phyloP scores from a whole-genome alignment of 768 basidiomycete genomes.

The Russula ochroleuca region DNA sequence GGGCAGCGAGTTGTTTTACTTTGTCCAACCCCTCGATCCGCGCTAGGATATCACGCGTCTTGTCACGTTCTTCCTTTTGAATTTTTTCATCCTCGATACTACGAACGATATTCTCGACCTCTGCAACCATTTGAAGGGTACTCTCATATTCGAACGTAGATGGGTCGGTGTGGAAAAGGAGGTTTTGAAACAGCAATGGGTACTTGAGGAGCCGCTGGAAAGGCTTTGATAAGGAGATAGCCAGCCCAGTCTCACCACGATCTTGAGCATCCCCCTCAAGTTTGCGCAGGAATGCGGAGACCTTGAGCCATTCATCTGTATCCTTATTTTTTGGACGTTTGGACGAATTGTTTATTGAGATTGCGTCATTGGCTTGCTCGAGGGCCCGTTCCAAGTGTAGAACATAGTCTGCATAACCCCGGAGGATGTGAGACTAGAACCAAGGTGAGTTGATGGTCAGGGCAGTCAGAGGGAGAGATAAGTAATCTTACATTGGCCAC shows the following conservation, averaged over 20 bases:
- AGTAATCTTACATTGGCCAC: constrained; percentile 69
- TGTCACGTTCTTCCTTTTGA: constrained; percentile 92
- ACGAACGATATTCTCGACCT: constrained; percentile 93
- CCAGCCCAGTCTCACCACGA: constrained; percentile 89
- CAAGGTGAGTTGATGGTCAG: constrained; percentile 26
- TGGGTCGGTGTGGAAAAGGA: constrained; percentile 94
- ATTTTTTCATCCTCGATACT: constrained; percentile 99
- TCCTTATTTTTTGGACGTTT: constrained; percentile 85
- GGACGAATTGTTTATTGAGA: constrained; percentile 54
- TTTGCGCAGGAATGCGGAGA: constrained; percentile 66
- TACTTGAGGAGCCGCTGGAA: constrained; percentile 97
- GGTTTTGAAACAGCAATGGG: constrained; percentile 94
- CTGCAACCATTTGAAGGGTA: constrained; percentile 93
- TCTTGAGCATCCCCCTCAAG: constrained; percentile 78
- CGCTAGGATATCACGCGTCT: constrained; percentile 91
- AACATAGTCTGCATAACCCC: constrained; percentile 91
- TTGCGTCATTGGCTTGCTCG: constrained; percentile 77
- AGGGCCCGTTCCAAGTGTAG: constrained; percentile 90
- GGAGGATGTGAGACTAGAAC: constrained; percentile 81
- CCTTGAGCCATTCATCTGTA: constrained; percentile 69
- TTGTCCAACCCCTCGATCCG: constrained; percentile 95
- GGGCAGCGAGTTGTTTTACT: constrained; percentile 85
- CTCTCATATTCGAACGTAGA: constrained; percentile 97
- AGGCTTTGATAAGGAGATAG: constrained; percentile 93
- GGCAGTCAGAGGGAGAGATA: constrained; percentile 12